Conservation (phyloP, 176 grass and related monocot genomes). For the Oryza officinalis region DNA sequence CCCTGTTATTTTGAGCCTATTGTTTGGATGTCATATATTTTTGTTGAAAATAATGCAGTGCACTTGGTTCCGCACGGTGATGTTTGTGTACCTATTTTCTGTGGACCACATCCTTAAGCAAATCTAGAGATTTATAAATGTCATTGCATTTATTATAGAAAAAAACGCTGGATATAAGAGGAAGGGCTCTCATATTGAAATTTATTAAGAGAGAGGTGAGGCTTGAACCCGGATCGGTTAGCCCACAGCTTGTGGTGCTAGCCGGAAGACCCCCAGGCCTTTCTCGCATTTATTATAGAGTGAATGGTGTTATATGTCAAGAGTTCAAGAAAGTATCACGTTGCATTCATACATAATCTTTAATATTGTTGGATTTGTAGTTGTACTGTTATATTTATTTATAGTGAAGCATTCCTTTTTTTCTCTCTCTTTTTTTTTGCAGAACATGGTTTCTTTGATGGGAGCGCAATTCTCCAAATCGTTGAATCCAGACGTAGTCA, state of each 20-base stretch:
- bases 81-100: neutral
- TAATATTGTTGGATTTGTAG: neutral
- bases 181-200: too few relatives aligned
- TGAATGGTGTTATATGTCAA: neutral
- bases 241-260: too few relatives aligned
- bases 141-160: neutral
- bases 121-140: neutral
- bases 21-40: neutral
- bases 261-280: too few relatives aligned
- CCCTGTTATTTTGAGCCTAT: neutral
- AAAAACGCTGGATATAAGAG: too few relatives aligned
- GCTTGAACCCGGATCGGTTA: too few relatives aligned
- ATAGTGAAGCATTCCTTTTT: neutral
- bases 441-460: slow-evolving; percentile 97
- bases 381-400: slow-evolving; percentile 10
- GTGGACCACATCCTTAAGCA: neutral
- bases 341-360: neutral
- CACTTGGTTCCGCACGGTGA: neutral
- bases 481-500: slow-evolving; percentile 62
- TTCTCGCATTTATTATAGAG: too few relatives aligned
- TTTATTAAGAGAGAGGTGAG: too few relatives aligned
- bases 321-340: neutral
- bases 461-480: slow-evolving; percentile 82
- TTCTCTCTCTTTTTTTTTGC: slow-evolving; percentile 34
- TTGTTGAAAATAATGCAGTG: too few relatives aligned